A percentile compares a stretch with the other conserved stretches of the same genome.
These are phyloP conservation scores for Fraxinus albicans DNA, from an alignment of 305 asterid genomes.

Conservation along the genomic window DNA sequence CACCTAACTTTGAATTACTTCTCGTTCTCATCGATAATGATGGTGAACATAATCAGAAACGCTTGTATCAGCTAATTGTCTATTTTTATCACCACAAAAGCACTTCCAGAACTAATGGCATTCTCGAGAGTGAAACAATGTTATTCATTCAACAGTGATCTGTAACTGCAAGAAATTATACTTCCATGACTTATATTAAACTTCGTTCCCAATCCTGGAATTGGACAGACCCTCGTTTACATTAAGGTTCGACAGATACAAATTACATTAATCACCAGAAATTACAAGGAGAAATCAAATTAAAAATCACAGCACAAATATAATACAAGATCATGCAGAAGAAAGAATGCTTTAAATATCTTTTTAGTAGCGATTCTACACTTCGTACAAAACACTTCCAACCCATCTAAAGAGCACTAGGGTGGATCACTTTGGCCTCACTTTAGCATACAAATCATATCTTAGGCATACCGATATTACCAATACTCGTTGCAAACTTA, in stretches of 20 bases:
- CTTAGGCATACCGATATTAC: slow-evolving; percentile 27
- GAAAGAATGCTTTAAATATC: background rate
- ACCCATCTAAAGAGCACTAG: slow-evolving; percentile 10
- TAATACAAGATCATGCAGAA: background rate
- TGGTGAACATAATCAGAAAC: background rate
- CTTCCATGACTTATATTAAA: background rate
- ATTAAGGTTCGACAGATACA: background rate
- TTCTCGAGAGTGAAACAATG: background rate
- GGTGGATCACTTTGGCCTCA: slow-evolving; percentile 17
- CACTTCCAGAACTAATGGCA: background rate
- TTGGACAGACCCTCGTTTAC: background rate
- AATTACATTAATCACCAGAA: background rate
- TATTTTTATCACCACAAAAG: background rate
- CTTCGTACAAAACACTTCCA: slow-evolving; percentile 21
- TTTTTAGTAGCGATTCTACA: slow-evolving; percentile 14
- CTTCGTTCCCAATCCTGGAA: background rate
- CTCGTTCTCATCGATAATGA: background rate
- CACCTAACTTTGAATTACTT: background rate
- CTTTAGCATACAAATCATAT: slow-evolving; percentile 22
- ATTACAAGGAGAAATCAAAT: background rate
- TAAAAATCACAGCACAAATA: background rate
- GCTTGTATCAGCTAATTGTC: background rate
- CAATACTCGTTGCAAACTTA: slow-evolving; percentile 43
- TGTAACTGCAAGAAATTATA: background rate
- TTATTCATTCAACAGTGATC: background rate